phyloP scores from a whole-genome alignment of 1,284 basidiomycete genomes.

The Bjerkandera adusta region DNA sequence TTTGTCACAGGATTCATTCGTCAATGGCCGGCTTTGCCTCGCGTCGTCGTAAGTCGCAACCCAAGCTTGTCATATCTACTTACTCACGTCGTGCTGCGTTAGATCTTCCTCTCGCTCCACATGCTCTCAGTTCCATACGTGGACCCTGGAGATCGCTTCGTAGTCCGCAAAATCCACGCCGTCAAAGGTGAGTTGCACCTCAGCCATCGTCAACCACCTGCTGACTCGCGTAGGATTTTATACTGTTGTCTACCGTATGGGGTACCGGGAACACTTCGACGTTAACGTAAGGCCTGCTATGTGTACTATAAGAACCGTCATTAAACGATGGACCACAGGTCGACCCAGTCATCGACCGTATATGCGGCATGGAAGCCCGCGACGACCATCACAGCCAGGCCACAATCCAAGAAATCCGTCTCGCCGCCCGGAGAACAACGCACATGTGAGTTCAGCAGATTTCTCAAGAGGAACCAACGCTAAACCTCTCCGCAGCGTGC shows the following conservation, averaged over 20 bases:
- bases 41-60: constrained; percentile 43
- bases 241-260: constrained; percentile 55
- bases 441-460: constrained; percentile 48
- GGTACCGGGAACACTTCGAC: constrained; percentile 59
- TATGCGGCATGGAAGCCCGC: constrained; percentile 45
- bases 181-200: constrained; percentile 38
- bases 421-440: constrained; percentile 43
- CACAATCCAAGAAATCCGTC: constrained; percentile 37
- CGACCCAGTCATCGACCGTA: constrained; percentile 47
- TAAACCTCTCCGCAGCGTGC: constrained; percentile 40
- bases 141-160: constrained; percentile 44
- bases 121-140: constrained; percentile 49
- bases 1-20: constrained; percentile 40
- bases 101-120: constrained; percentile 61
- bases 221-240: constrained; percentile 49
- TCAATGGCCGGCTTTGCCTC: constrained; percentile 60
- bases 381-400: constrained; percentile 32
- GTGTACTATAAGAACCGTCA: not conserved
- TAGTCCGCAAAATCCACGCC: constrained; percentile 51
- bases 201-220: not conserved
- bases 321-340: constrained; percentile 20
- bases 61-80: not conserved
- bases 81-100: not conserved
- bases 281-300: constrained; percentile 32
- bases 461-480: not conserved